Base-by-base conservation (phyloP, 345 rosid species). In the Corchorus capsularis region DNA sequence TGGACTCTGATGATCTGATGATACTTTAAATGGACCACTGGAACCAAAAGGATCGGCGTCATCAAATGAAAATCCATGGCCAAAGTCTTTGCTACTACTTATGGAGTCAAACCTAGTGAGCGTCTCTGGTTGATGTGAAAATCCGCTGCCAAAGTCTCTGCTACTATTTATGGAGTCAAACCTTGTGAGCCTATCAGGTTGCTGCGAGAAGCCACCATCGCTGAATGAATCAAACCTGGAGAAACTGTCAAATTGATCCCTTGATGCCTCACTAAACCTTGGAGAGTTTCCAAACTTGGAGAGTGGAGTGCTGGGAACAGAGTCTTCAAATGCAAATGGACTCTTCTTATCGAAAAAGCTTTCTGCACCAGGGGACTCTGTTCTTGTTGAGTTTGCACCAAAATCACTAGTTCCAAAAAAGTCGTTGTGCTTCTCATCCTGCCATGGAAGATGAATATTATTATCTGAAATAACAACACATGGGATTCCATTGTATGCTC, bases 141-240 rank as follows among this genome's bases (percentile, higher is more conserved):
- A 90, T 34, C 82, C 86, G n/a, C 82, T 88, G 66, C 87, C 90
- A 34, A 78, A 83, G 80, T 87, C 87, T 71, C 68, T 78, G 73
- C 85, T 79, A 77, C 91, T 89, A 78, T 78, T 87, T 43, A 86
- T 79, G 78, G 93, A 91, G 82, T 91, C 93, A 62, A 91, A 94
- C 85, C 93, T 85, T 0, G 94, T 63, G 34, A 90, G 80, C 81
- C 81, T 90, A 73, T 87, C 97, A 2, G 87, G 83, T 63, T 88
- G 90, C 19, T 83, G 82, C 78, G 93, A 86, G 81, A 87, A 84
- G 63, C 93, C 94, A 22, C 85, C 74, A 39, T 90, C 98, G 81
- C 84, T 91, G 87, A 95, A 95, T 74, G 98, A 95, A 82, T 96
- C 99, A n/a, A 93, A 87, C 82, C 96, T 89, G 16, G 99, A 90